These are phyloP conservation scores for Jatropha curcas DNA, from an alignment of 345 rosid species.

Conservation along the genomic window DNA sequence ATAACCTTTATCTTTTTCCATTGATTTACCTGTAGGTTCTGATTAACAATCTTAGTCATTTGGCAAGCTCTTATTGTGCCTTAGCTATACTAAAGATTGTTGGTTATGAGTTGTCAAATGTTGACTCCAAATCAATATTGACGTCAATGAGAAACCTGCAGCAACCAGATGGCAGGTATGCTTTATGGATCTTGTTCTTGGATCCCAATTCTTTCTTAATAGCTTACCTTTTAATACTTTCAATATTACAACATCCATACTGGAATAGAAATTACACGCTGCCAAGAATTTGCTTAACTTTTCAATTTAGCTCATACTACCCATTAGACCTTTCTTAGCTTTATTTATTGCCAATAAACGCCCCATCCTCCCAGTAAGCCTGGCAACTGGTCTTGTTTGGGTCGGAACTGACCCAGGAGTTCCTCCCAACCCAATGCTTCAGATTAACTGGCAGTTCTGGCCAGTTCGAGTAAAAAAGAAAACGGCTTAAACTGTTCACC, in stretches of 20 bases:
- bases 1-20: slow-evolving; percentile 6
- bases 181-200: slow-evolving; percentile 2
- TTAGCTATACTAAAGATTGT: slow-evolving; percentile 66
- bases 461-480: no score
- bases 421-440: no score
- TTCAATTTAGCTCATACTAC: neutral
- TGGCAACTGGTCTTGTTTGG: no score
- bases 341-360: neutral
- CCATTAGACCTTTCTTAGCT: neutral
- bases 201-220: neutral
- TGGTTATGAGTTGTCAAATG: slow-evolving; percentile 53
- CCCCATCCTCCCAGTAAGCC: no score
- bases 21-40: slow-evolving; percentile 45
- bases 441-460: no score
- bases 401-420: no score
- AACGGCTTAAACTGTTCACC: no score
- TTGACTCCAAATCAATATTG: slow-evolving; percentile 51
- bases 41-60: slow-evolving; percentile 57
- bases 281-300: slow-evolving; percentile 8
- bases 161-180: slow-evolving; percentile 83
- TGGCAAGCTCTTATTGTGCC: slow-evolving; percentile 90
- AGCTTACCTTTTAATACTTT: neutral
- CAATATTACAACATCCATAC: no score
- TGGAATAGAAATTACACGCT: neutral
- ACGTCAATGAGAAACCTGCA: slow-evolving; percentile 80